A percentile compares a stretch with the other conserved stretches of the same genome.
phyloP scores from a whole-genome alignment of 768 basidiomycete genomes.

The Podaxis sp. region DNA sequence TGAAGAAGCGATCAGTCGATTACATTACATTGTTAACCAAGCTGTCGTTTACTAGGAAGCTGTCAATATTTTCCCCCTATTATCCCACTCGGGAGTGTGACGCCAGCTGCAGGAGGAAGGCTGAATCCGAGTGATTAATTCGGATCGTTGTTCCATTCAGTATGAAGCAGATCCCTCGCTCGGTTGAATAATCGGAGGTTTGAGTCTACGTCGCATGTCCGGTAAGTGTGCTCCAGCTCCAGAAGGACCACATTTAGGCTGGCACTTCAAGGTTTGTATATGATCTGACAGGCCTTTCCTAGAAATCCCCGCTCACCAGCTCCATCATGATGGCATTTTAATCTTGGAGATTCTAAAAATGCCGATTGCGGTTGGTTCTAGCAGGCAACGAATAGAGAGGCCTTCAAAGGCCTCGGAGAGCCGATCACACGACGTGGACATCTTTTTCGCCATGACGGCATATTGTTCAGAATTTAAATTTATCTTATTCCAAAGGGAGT shows the following conservation, averaged over 20 bases:
- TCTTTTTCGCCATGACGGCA: not conserved
- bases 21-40: not conserved
- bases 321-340: not conserved
- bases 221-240: not conserved
- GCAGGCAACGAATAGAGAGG: not conserved
- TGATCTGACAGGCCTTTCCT: not conserved
- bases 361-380: not conserved
- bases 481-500: not conserved
- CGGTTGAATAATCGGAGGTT: not conserved
- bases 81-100: not conserved
- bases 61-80: not conserved
- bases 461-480: not conserved
- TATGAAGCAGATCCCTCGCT: not conserved
- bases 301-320: not conserved
- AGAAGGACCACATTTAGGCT: not conserved
- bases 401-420: not conserved
- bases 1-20: not conserved
- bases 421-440: not conserved
- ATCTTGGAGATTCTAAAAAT: slow-evolving; percentile 3
- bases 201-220: not conserved
- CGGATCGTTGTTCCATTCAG: not conserved
- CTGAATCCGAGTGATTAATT: not conserved
- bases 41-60: not conserved
- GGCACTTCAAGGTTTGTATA: not conserved
- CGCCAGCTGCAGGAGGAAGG: not conserved